Evolutionary conservation across 2,329 filamentous ascomycete genomes (phyloP).

Genomic region (Fusarium newnesense): DNA sequence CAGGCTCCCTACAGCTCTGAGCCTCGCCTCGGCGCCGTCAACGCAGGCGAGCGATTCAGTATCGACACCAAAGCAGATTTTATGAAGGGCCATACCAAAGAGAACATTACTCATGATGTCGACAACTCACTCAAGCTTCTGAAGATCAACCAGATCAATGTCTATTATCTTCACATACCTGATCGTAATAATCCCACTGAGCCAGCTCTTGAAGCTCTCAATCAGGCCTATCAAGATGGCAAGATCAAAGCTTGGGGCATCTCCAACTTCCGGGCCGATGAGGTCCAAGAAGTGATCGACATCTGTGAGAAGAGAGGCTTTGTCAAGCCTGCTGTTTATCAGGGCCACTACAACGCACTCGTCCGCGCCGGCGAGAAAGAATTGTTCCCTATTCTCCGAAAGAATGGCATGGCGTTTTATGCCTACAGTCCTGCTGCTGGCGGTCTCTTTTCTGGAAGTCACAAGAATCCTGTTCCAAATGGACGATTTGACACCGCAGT

Average conservation of each 20-base stretch:
- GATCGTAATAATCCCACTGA: constrained; percentile 56
- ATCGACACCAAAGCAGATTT: constrained; percentile 52
- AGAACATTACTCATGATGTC: constrained; percentile 45
- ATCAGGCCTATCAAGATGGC: constrained; percentile 53
- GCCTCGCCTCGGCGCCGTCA: constrained; percentile 43
- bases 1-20: constrained; percentile 45
- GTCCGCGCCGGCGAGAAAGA: constrained; percentile 54
- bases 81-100: constrained; percentile 44
- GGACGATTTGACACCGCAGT: constrained; percentile 44
- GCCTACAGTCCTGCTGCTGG: constrained; percentile 50
- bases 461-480: constrained; percentile 24
- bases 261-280: constrained; percentile 56
- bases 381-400: constrained; percentile 55
- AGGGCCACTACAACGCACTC: constrained; percentile 60
- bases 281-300: constrained; percentile 55
- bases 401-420: constrained; percentile 55
- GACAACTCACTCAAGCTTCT: constrained; percentile 47
- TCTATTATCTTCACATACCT: constrained; percentile 35
- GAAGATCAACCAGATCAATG: constrained; percentile 34
- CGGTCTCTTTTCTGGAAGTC: constrained; percentile 43
- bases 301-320: constrained; percentile 56
- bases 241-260: constrained; percentile 59
- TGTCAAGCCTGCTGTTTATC: constrained; percentile 57
- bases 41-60: constrained; percentile 43
- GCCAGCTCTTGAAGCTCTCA: constrained; percentile 54